Conservation (phyloP, 139 green algal species). For the Chlorella sp. region DNA sequence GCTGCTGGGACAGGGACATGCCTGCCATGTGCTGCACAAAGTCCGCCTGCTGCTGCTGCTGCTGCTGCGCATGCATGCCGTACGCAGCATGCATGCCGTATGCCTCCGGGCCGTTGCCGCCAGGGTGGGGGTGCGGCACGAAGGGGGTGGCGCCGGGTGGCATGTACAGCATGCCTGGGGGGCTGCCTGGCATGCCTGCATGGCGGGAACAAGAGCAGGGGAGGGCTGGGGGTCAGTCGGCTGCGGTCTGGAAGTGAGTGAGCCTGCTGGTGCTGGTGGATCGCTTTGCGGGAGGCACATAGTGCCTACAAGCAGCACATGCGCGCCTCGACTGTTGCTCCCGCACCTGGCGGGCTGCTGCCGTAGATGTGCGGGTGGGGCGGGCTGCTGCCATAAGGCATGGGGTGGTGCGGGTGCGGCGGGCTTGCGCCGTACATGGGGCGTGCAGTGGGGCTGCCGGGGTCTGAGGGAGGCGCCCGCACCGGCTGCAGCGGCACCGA, state of each 20-base stretch:
- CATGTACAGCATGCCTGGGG: constrained; percentile 30
- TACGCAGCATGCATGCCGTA: constrained; percentile 30
- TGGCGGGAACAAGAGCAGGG: not conserved
- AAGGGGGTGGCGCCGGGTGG: not conserved
- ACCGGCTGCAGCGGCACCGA: constrained; percentile 1
- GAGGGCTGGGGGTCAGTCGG: not conserved
- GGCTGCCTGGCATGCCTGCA: constrained; percentile 30
- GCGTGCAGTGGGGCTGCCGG: constrained; percentile 14
- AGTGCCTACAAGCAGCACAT: no score
- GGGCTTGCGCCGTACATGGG: constrained; percentile 34
- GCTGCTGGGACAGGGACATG: constrained; percentile 15
- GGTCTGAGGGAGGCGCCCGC: not conserved
- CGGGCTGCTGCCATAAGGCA: constrained; percentile 29
- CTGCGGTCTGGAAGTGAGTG: not conserved
- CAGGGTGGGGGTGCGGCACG: constrained; percentile 27
- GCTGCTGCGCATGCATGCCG: constrained; percentile 10
- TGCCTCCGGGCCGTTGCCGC: not conserved
- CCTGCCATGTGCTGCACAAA: constrained; percentile 29
- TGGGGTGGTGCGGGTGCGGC: constrained; percentile 7
- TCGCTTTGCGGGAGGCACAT: no score
- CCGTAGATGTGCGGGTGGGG: not conserved
- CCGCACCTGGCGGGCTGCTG: not conserved
- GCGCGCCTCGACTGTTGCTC: no score
- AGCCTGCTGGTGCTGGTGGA: no score
- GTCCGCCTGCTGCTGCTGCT: constrained; percentile 15